A percentile compares a stretch with the other conserved stretches of the same genome.
These are phyloP conservation scores for Lecanicillium sp. DNA, from an alignment of 2,329 filamentous ascomycete genomes.

Conservation along the genomic window DNA sequence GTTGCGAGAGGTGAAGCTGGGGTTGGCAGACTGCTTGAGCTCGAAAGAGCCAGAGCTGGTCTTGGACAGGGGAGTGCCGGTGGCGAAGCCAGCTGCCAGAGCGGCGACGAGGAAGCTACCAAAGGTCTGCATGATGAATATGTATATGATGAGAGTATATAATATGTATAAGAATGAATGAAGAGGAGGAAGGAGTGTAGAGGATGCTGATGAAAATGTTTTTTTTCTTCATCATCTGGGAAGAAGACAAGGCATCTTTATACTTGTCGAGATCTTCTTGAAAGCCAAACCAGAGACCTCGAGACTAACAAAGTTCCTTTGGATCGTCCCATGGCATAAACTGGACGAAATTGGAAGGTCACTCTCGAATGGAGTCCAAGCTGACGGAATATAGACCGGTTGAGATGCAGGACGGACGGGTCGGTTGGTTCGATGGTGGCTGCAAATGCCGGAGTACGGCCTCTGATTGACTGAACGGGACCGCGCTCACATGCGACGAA, in stretches of 20 bases:
- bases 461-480: neutral
- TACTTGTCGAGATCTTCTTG: neutral
- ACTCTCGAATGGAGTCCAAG: neutral
- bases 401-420: neutral
- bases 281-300: neutral
- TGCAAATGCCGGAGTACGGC: neutral
- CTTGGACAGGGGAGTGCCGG: constrained; percentile 12
- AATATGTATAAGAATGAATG: neutral
- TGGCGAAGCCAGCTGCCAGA: constrained; percentile 12
- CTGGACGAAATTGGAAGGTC: constrained; percentile 6
- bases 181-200: neutral
- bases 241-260: no score
- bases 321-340: constrained; percentile 2
- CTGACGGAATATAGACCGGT: neutral
- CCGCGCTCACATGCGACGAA: constrained; percentile 4
- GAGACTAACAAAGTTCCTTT: neutral
- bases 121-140: constrained; percentile 12
- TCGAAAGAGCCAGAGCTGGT: constrained; percentile 2
- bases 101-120: constrained; percentile 12
- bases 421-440: constrained; percentile 1
- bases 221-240: no score
- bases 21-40: constrained; percentile 10
- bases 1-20: constrained; percentile 18
- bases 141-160: neutral
- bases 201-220: neutral